Conservation (phyloP, 768 basidiomycete genomes). For the Pleurotus tuber-regium region DNA sequence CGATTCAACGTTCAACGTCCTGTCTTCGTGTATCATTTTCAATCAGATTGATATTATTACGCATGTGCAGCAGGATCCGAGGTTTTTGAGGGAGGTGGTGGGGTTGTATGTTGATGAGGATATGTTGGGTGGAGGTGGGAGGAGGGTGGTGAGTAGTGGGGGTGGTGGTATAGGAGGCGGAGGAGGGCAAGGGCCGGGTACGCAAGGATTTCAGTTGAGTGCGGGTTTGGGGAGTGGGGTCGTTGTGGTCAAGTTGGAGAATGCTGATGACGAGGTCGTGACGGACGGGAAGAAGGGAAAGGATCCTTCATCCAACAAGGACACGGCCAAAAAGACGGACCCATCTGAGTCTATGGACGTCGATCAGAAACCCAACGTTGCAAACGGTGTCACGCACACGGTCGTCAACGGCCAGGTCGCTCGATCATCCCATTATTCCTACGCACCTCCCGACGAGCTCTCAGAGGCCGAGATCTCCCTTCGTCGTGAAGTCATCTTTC, state of each 20-base stretch:
- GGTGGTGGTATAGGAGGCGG: too few relatives aligned
- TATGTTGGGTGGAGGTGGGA: constrained; percentile 43
- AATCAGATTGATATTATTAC: constrained; percentile 98
- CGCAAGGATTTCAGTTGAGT: constrained; percentile 8
- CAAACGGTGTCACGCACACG: constrained; percentile 12
- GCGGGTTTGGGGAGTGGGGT: not conserved
- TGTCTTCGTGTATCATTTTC: constrained; percentile 97
- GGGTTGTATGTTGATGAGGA: constrained; percentile 72
- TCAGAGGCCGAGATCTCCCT: constrained; percentile 52
- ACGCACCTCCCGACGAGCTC: constrained; percentile 53
- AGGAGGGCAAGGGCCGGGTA: constrained; percentile 6
- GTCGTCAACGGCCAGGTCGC: constrained; percentile 19
- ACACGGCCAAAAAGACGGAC: constrained; percentile 20
- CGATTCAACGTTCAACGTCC: constrained; percentile 94
- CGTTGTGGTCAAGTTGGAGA: constrained; percentile 29
- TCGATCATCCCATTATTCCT: constrained; percentile 37
- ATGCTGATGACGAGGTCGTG: constrained; percentile 33
- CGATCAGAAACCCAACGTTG: constrained; percentile 27
- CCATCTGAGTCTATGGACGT: constrained; percentile 37
- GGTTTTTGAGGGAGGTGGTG: constrained; percentile 78
- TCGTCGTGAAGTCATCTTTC: constrained; percentile 76
- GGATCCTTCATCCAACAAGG: not conserved
- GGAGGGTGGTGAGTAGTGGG: constrained; percentile 13
- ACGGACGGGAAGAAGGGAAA: constrained; percentile 1
- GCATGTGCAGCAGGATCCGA: constrained; percentile 76